A percentile compares a stretch with the other conserved stretches of the same genome.
Evolutionary conservation across 768 basidiomycete species (phyloP).

Genomic region (Boletus rubroflammeus): DNA sequence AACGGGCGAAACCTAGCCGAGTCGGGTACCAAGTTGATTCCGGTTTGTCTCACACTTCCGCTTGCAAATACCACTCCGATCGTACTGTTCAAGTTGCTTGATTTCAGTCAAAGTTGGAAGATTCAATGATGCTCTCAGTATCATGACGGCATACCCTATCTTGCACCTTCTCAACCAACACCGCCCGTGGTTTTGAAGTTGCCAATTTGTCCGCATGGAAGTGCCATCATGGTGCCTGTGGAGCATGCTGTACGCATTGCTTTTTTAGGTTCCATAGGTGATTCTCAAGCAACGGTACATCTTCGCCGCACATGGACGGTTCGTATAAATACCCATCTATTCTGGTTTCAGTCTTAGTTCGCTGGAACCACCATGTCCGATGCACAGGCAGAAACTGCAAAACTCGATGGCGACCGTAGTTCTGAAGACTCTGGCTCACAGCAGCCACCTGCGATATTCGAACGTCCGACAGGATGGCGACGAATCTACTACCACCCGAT

Average conservation of each 20-base stretch:
- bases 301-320: neutral
- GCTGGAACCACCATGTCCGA: slow-evolving; percentile 18
- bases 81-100: no score
- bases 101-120: no score
- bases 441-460: slow-evolving; percentile 31
- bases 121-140: neutral
- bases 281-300: neutral
- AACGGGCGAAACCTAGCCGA: no score
- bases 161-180: neutral
- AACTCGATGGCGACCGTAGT: slow-evolving; percentile 12
- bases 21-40: no score
- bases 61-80: no score
- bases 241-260: neutral
- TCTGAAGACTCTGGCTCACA: slow-evolving; percentile 21
- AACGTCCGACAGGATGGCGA: slow-evolving; percentile 49
- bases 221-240: no score
- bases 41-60: no score
- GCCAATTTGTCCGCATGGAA: neutral
- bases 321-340: slow-evolving; percentile 1
- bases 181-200: neutral
- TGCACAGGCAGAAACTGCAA: slow-evolving; percentile 14
- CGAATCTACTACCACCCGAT: slow-evolving; percentile 53
- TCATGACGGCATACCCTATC: neutral
- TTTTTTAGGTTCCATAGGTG: neutral
- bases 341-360: neutral